These are phyloP conservation scores for Jamesozyma hellenica DNA, from an alignment of 805 yeast species.

Conservation along the genomic window DNA sequence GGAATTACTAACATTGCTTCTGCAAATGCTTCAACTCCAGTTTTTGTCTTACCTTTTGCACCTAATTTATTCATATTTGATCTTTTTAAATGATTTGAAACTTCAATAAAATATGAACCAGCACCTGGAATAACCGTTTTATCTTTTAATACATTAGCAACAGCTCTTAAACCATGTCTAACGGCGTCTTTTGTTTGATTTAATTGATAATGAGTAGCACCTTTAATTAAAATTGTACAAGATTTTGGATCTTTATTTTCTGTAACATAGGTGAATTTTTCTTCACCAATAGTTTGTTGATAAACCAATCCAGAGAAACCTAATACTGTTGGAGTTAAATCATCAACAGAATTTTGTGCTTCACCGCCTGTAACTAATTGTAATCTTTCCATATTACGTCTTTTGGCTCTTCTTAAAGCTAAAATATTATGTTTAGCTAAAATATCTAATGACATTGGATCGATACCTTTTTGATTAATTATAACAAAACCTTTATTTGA, in stretches of 20 bases:
- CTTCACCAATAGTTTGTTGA: slow-evolving; percentile 93
- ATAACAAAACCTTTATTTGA: slow-evolving; percentile 76
- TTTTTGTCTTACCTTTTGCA: slow-evolving; percentile 74
- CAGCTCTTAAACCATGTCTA: slow-evolving; percentile 93
- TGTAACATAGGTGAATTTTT: slow-evolving; percentile 91
- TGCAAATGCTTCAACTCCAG: slow-evolving; percentile 88
- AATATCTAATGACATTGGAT: slow-evolving; percentile 93
- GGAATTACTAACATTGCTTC: slow-evolving; percentile 88
- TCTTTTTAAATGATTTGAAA: slow-evolving; percentile 53
- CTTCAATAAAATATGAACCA: slow-evolving; percentile 87
- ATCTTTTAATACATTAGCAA: slow-evolving; percentile 82
- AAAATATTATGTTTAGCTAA: slow-evolving; percentile 86
- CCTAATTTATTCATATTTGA: slow-evolving; percentile 42
- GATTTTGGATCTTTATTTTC: slow-evolving; percentile 83
- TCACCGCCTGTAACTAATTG: slow-evolving; percentile 95
- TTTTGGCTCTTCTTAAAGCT: slow-evolving; percentile 94
- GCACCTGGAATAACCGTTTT: slow-evolving; percentile 88
- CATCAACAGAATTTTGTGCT: slow-evolving; percentile 96
- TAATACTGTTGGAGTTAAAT: slow-evolving; percentile 62
- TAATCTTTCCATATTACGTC: slow-evolving; percentile 97
- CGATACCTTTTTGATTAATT: slow-evolving; percentile 96
- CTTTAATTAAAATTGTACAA: slow-evolving; percentile 85
- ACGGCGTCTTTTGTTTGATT: slow-evolving; percentile 95
- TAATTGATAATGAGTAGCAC: slow-evolving; percentile 80
- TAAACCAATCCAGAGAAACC: slow-evolving; percentile 87